These are phyloP conservation scores for Emydomyces testavorans DNA, from an alignment of 2,329 filamentous ascomycete species.

Conservation along the genomic window DNA sequence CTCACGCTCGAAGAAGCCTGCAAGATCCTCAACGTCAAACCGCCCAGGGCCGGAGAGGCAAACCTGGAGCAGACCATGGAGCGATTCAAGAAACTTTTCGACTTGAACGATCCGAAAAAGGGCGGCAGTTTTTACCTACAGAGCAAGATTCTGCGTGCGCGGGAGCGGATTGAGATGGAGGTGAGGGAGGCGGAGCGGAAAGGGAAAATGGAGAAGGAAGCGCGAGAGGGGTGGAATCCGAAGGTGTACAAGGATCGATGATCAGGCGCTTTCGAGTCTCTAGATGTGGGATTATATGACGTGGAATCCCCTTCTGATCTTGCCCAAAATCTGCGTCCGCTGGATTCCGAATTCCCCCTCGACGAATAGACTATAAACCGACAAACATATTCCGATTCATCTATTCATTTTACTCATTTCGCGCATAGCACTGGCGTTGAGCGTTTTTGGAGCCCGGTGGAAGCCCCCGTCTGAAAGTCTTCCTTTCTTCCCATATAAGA, in stretches of 20 bases:
- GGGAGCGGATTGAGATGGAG: constrained; percentile 86
- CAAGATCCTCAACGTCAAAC: constrained; percentile 92
- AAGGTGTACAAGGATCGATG: constrained; percentile 85
- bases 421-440: constrained; percentile 12
- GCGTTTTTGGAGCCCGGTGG: constrained; percentile 1
- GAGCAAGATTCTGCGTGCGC: constrained; percentile 85
- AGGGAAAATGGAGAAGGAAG: constrained; percentile 61
- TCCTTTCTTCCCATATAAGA: no score
- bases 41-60: constrained; percentile 63
- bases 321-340: no score
- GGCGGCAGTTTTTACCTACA: constrained; percentile 97
- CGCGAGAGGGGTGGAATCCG: constrained; percentile 80
- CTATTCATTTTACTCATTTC: constrained; percentile 3
- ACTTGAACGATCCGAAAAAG: constrained; percentile 86
- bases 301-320: neutral
- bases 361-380: neutral
- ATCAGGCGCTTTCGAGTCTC: constrained; percentile 12
- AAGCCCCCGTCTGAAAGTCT: neutral
- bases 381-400: neutral
- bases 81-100: constrained; percentile 89
- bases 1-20: constrained; percentile 94
- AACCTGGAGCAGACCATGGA: constrained; percentile 70
- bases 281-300: neutral
- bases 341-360: neutral
- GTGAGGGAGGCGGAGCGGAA: constrained; percentile 60